Evolutionary conservation across 495 filamentous ascomycete species (phyloP), one percentile per base, ranked within the genome.

Genomic region (Cairneyella variabilis): DNA sequence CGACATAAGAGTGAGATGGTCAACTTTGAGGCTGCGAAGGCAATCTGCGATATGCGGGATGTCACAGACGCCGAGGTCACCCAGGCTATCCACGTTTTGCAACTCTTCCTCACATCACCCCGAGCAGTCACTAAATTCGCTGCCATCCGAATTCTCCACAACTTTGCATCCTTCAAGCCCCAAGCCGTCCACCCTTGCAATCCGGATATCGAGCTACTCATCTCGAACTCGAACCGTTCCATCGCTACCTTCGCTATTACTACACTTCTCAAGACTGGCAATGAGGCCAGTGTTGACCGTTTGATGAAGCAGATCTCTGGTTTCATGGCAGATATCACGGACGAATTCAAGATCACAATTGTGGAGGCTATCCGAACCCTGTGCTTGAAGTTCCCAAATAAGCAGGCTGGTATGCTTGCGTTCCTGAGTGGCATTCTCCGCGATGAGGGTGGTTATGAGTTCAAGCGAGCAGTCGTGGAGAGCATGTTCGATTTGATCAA

Each of bases 1-100:
- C 82, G 93, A 67, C 91, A 99, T 69, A 99, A 99, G 83, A 91
- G 91, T 65, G 93, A 99, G 65, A 97, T 99, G 95, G 95, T 98
- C 69, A 99, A 97, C 72, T 97, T 99, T 62, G 93, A 99, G 73
- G 93, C 93, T 47, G 95, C 93, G 20, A 97, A 97, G 76, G 90
- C 92, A 18, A 96, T 99, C 66, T 95, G 90, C 69, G 87, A 92
- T 61, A 85, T 97, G 78, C 82, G 83, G 44, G 90, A 98, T 70
- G 88, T 97, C 34, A 89, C 87, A 34, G 95, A 99, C 63, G 84
- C 82, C 38, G 93, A 99, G 67, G 88, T 91, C 25, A 82, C 86
- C 2, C 91, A 97, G 67, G 91, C 95, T 38, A 90, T 98, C 47
- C 91, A 96, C 67, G 78, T 95, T 34, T 83, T 99, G 32, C 93